Evolutionary conservation across 495 filamentous ascomycete genomes (phyloP), one percentile per base, ranked within the genome.

Genomic region (Usnea hakonensis): DNA sequence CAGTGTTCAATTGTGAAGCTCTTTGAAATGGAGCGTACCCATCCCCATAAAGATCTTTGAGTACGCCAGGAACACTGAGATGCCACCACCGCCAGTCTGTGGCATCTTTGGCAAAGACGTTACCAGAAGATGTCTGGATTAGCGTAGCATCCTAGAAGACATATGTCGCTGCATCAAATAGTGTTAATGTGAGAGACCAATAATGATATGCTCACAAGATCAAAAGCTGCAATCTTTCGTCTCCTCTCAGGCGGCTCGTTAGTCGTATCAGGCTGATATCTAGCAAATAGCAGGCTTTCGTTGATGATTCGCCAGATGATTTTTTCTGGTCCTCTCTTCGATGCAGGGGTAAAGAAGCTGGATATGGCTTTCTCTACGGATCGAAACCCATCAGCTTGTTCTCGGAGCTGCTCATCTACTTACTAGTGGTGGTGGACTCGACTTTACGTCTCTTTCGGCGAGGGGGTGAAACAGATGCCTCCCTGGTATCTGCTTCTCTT

Each of bases 11-110:
- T 19, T 9, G 32, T 23, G 5, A 26, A 16, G 30, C 30, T 43
- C 10, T 33, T 17, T 32, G 30, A 16, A 33, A 50, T 23, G 43
- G 23, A 35, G 71, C 78, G 40, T 77, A 95, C 85, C 89, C 90
- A 69, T 90, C 83, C 36, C 81, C 75, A 65, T 90, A 78, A 9
- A 97, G 75, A 52, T 84, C 74, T 57, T 79, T 81, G 11, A 98
- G 64, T 16, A 73, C 81, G 0, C 70, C 72, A 1, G 90, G 90
- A 1, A 97, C 89, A 21, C 72, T 80, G 13, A 74, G 50, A 69
- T 95, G 78, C 92, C 92, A 97, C 94, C 94, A 99, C 74, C 88
- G 89, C 94, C 94, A 99, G 72, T 97, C 94, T 5, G 78, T 73
- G 0, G 84, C 79, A 63, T 84, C 84, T 64, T 79, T 81, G 8